Evolutionary conservation across 495 filamentous ascomycete species (phyloP), one percentile per base, ranked within the genome.

Genomic region (Podospora fimiseda): DNA sequence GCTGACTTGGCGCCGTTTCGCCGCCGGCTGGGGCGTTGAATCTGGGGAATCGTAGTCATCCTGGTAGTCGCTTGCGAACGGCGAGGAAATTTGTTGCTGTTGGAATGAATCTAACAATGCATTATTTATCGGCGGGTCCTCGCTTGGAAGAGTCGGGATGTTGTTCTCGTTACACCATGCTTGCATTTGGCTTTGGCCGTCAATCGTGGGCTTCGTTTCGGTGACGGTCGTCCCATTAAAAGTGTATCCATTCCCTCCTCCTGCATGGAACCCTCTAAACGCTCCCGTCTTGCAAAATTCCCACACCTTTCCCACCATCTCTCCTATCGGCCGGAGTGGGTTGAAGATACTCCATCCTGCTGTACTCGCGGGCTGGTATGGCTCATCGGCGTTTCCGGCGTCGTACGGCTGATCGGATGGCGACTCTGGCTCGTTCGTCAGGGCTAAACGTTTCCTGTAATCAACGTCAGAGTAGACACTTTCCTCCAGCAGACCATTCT

Each of bases 191-290:
- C 27, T 11, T 33, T 33, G 27, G 27, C 27, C 27, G 11, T 11
- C 27, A 11, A 5, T 11, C 27, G 27, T 11, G 11, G 58, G 61
- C 8, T 49, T 51, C 3, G 51, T 51, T 43, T 59, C 47, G 60
- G 66, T 46, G 14, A 62, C 43, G 20, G 60, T 53, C 11, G 65
- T 33, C 1, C 61, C 58, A 13, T 56, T 54, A 9, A 70, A 51
- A 8, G 77, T 70, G 60, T 89, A 95, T 13, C 82, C 86, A 36
- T 71, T 74, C 4, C 90, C 90, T 15, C 86, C 89, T 20, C 89
- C 90, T 13, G 89, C 87, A 51, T 91, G 84, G 68, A 96, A 96
- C 0, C 90, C 90, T 43, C 76, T 73, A 63, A 96, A 91, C 0
- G 85, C 79, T 9, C 81, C 79, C 1, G 75, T 73, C 61, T 75